Evolutionary conservation across 208 protist species (phyloP).

Genomic region (Acanthamoeba castellanii): DNA sequence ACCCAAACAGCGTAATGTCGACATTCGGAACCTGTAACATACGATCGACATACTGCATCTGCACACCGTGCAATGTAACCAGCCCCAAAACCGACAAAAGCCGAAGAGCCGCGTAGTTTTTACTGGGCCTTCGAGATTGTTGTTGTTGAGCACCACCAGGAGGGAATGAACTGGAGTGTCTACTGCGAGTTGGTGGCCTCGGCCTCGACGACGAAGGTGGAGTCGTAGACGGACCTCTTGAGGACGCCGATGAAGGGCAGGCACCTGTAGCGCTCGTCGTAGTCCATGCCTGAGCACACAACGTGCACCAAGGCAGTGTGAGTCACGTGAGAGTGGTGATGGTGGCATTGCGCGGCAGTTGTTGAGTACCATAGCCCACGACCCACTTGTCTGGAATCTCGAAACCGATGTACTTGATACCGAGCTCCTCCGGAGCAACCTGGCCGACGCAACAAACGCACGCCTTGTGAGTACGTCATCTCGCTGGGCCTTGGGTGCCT

Average conservation of each 20-base stretch:
- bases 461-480: no score
- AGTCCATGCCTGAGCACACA: constrained; percentile 29
- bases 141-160: no score
- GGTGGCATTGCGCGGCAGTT: neutral
- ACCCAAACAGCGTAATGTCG: no score
- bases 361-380: constrained; percentile 32
- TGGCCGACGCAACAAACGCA: neutral
- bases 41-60: no score
- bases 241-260: constrained; percentile 71
- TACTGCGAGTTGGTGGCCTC: neutral
- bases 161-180: no score
- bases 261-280: constrained; percentile 65
- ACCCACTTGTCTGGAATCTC: constrained; percentile 73
- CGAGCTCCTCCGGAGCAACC: constrained; percentile 36
- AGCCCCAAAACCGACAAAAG: no score
- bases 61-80: no score
- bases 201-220: neutral
- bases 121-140: no score
- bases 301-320: neutral
- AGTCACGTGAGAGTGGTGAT: neutral
- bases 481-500: no score
- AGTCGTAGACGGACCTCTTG: constrained; percentile 60
- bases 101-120: no score
- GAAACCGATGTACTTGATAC: constrained; percentile 59
- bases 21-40: no score